Conservation (phyloP, 1,139 yeast species). For the Geotrichum bryndzae region DNA sequence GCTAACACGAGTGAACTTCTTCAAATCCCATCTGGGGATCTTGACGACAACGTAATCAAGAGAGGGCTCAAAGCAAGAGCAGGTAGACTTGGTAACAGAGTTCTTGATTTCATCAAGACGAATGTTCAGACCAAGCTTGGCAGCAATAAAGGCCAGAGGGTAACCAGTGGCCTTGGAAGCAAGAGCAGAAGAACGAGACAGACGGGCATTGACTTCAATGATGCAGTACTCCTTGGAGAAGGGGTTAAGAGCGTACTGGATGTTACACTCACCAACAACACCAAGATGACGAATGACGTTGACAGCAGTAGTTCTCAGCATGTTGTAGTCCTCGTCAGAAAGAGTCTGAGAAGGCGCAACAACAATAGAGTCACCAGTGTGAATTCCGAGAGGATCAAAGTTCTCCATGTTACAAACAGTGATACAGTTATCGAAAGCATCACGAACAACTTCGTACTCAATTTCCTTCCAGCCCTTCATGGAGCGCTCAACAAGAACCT, state of each 20-base stretch:
- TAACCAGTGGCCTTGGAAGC: conserved; percentile 99
- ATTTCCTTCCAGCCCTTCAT: conserved; percentile 99
- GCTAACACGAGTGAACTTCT: conserved; percentile 91
- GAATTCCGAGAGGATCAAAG: conserved; percentile 96
- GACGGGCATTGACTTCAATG: conserved; percentile 95
- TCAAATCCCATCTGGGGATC: conserved; percentile 97
- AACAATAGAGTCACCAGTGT: conserved; percentile 97
- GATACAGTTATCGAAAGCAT: conserved; percentile 91
- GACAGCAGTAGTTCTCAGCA: conserved; percentile 96
- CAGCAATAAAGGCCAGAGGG: conserved; percentile 97
- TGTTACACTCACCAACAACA: conserved; percentile 98
- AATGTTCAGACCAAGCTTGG: conserved; percentile 88
- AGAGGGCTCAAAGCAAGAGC: conserved; percentile 95
- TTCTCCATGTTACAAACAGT: conserved; percentile 99
- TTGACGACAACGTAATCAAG: conserved; percentile 94
- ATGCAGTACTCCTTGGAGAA: conserved; percentile 86
- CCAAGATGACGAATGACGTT: conserved; percentile 96
- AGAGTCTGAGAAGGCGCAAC: conserved; percentile 98
- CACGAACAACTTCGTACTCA: conserved; percentile 97
- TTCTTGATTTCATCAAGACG: conserved; percentile 89
- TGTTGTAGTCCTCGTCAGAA: conserved; percentile 94
- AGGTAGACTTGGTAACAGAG: conserved; percentile 92
- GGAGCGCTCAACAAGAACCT: conserved; percentile 92
- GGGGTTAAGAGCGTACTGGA: conserved; percentile 94
- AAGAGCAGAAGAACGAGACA: conserved; percentile 93